A percentile compares a stretch with the other conserved stretches of the same genome.
phyloP scores from a whole-genome alignment of 495 filamentous ascomycete species.

The Astrothelium macrocarpum region DNA sequence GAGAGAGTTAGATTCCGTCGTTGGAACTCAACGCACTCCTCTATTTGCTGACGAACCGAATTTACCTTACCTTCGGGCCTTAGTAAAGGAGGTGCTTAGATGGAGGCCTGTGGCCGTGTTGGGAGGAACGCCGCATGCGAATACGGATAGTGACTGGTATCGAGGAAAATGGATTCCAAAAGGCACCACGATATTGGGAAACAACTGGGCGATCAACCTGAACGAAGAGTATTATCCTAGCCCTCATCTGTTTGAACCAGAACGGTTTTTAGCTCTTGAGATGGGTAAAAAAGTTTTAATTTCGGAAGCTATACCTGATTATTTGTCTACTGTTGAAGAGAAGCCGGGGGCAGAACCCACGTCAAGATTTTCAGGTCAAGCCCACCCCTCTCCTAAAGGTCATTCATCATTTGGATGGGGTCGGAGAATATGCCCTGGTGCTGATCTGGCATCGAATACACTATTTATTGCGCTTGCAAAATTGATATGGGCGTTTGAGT shows the following conservation, averaged over 20 bases:
- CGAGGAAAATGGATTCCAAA: conserved; percentile 32
- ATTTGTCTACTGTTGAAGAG: not conserved
- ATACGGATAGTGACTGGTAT: conserved; percentile 50
- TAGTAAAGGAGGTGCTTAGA: conserved; percentile 51
- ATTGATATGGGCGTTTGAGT: conserved; percentile 30
- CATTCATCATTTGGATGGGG: conserved; percentile 44
- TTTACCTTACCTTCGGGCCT: conserved; percentile 41
- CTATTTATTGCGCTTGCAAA: conserved; percentile 30
- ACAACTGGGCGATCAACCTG: conserved; percentile 56
- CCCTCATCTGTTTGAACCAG: conserved; percentile 45
- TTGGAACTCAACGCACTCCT: conserved; percentile 44
- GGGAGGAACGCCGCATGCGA: conserved; percentile 53
- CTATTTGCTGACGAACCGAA: conserved; percentile 41
- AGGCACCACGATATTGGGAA: conserved; percentile 50
- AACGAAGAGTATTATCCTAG: conserved; percentile 50
- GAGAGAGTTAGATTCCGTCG: conserved; percentile 45
- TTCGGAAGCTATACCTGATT: not conserved
- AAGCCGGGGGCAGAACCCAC: not conserved
- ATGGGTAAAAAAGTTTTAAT: conserved; percentile 19
- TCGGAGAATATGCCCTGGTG: conserved; percentile 29
- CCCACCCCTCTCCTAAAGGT: conserved; percentile 35
- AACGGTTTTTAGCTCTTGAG: conserved; percentile 29
- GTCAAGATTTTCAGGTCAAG: conserved; percentile 25
- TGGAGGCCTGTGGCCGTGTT: conserved; percentile 52
- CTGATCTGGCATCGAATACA: conserved; percentile 27